These are phyloP conservation scores for Usnea hakonensis DNA, from an alignment of 495 filamentous ascomycete genomes.

Conservation along the genomic window DNA sequence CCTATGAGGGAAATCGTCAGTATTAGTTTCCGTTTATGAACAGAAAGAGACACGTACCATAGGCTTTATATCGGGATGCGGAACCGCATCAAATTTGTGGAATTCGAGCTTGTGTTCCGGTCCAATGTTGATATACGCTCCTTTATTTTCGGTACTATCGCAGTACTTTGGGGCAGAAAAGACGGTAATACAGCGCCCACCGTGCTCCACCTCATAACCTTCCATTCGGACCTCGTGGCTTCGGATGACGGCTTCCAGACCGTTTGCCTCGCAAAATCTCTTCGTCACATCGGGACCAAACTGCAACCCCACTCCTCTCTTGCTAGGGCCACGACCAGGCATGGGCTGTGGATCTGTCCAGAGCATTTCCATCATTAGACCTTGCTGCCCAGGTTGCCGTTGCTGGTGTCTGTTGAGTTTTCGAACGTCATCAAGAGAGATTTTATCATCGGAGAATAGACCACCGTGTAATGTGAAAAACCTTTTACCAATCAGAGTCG, in stretches of 20 bases:
- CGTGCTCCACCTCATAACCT: conserved; percentile 95
- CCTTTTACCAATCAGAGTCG: conserved; percentile 84
- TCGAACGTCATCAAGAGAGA: conserved; percentile 83
- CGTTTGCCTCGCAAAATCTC: conserved; percentile 93
- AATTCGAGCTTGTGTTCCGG: conserved; percentile 85
- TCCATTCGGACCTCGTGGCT: conserved; percentile 98
- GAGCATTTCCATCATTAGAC: conserved; percentile 99
- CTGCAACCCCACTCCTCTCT: conserved; percentile 91
- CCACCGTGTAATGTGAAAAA: conserved; percentile 93
- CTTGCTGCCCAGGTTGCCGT: conserved; percentile 88
- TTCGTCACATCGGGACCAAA: conserved; percentile 97
- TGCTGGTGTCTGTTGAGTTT: conserved; percentile 88
- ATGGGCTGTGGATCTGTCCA: conserved; percentile 92
- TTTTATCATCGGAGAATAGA: conserved; percentile 95
- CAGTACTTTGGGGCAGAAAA: conserved; percentile 98
- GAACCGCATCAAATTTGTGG: conserved; percentile 90
- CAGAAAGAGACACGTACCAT: conserved; percentile 57
- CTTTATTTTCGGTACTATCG: conserved; percentile 95
- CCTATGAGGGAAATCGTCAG: conserved; percentile 42
- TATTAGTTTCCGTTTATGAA: neutral
- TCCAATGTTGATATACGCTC: conserved; percentile 96
- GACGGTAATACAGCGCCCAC: conserved; percentile 95
- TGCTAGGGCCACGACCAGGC: conserved; percentile 86
- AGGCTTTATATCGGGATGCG: conserved; percentile 87
- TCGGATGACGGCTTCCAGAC: conserved; percentile 87